Evolutionary conservation across 139 green algal genomes (phyloP), one percentile per base, ranked within the genome.

Genomic region (Picochlorum sp.): DNA sequence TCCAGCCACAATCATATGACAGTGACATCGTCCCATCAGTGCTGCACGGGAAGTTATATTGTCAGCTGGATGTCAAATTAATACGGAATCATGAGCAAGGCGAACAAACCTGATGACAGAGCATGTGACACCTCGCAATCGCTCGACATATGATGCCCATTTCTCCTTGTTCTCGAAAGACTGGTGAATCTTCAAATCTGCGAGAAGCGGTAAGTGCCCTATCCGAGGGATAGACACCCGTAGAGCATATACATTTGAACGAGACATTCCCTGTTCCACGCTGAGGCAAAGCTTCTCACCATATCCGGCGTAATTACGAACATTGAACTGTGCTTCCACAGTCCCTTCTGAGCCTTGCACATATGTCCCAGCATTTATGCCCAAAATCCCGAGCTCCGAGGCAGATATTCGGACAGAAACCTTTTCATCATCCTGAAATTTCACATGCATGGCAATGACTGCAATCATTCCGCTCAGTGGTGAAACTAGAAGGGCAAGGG

Each of bases 1-100:
- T 67, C 85, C 85, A 92, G 15, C 80, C 85, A 31, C 84, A 65
- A 63, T 88, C 82, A 60, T 89, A 88, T 3, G 75, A 66, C 20
- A 92, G n/a, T 0, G 65, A 51, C 21, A 85, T 72, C 28, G 28
- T 28, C 1, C 70, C 81, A 38, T 72, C 62, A 38, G 78, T 58
- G 55, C 83, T 88, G 80, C n/a, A 67, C 18, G 31, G 15, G 20
- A 26, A 30, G 18, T 72, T 51, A 63, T 41, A 41, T 41, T 11
- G 8, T 41, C 34, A 41, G 8, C 9, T 41, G 7, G 34, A 41
- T 41, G 8, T 41, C 6, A 41, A 41, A 41, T 41, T 4, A 13
- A 11, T 41, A 41, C 6, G 7, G 7, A 41, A 41, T 2, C 34
- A 41, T 14, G 6, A 41, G 34, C 8, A 11, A 41, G 34, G 13